Conservation (phyloP, 2,329 filamentous ascomycete species). For the Claviceps sp. region DNA sequence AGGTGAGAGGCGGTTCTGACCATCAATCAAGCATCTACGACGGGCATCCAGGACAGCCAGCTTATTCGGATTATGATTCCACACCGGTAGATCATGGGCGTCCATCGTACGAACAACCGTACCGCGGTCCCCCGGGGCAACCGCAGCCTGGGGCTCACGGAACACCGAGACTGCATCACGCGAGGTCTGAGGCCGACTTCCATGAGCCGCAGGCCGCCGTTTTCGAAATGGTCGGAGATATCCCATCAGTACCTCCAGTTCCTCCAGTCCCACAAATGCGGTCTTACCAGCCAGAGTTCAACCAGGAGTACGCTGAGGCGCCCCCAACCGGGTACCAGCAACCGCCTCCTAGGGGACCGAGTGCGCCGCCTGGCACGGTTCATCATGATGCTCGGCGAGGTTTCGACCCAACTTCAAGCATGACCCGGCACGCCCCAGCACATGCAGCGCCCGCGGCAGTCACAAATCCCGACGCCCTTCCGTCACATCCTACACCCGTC, state of each 20-base stretch:
- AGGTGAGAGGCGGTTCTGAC: slow-evolving; percentile 15
- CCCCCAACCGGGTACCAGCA: slow-evolving; percentile 14
- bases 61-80: slow-evolving; percentile 31
- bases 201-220: slow-evolving; percentile 52
- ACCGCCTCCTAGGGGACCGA: slow-evolving; percentile 17
- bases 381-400: slow-evolving; percentile 1
- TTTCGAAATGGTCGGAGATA: slow-evolving; percentile 60
- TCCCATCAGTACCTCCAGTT: slow-evolving; percentile 35
- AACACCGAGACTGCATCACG: slow-evolving; percentile 41
- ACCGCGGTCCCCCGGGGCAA: slow-evolving; percentile 26
- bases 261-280: slow-evolving; percentile 27
- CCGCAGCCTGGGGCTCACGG: slow-evolving; percentile 37
- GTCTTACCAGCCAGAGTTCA: slow-evolving; percentile 15
- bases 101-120: slow-evolving; percentile 35
- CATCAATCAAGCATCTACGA: slow-evolving; percentile 12
- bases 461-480: slow-evolving; percentile 32
- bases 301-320: slow-evolving; percentile 12
- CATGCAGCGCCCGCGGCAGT: neutral
- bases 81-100: slow-evolving; percentile 17
- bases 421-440: slow-evolving; percentile 10
- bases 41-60: slow-evolving; percentile 11
- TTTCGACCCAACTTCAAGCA: neutral
- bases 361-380: slow-evolving; percentile 16
- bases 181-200: slow-evolving; percentile 56
- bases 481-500: slow-evolving; percentile 49